Evolutionary conservation across 306 rosid genomes (phyloP), one percentile per base, ranked within the genome.

Genomic region (Glycine soja): DNA sequence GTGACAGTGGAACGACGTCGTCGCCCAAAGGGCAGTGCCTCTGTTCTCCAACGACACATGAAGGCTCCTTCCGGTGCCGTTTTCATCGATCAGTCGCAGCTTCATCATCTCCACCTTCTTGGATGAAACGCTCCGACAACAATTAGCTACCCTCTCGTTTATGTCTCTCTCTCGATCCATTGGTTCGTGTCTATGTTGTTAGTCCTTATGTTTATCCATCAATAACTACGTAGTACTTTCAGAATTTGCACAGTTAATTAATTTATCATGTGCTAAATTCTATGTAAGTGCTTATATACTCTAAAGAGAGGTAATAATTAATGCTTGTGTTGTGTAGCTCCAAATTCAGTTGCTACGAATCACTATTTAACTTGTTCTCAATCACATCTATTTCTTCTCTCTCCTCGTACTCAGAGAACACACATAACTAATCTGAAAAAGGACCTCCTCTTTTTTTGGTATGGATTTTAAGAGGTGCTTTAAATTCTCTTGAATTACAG

Each of bases 41-140:
- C 8, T 95, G 99, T 85, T 93, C 98, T 15, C 99, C 99, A 54
- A 95, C 99, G 30, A 85, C 91, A 34, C 99, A 95, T n/a, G 84
- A 82, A 75, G 99, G 99, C 1, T 95, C 99, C 0, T 95, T 95
- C 88, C 80, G 99, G 14, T 95, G 99, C 81, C 90, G 94, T 74
- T 82, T 93, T 81, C 99, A 95, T 75, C 94, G 89, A 4, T 79
- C 86, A 2, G 77, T 75, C 30, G 1, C 77, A 19, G 81, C 89
- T 36, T 91, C 97, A 7, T 88, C 98, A 8, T 84, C 93, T 0
- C 66, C 97, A 2, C 81, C 94, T 0, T 19, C 87, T 4, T 87
- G 88, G 91, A 84, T 83, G 89, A 91, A 92, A 85, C 87, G 95
- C 5, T 86, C 93, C 45, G 84, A 88, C 12, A 81, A 93, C 77